Evolutionary conservation across 352 stramenopile species (phyloP), one percentile per base, ranked within the genome.

Genomic region (Pythium apleroticum): DNA sequence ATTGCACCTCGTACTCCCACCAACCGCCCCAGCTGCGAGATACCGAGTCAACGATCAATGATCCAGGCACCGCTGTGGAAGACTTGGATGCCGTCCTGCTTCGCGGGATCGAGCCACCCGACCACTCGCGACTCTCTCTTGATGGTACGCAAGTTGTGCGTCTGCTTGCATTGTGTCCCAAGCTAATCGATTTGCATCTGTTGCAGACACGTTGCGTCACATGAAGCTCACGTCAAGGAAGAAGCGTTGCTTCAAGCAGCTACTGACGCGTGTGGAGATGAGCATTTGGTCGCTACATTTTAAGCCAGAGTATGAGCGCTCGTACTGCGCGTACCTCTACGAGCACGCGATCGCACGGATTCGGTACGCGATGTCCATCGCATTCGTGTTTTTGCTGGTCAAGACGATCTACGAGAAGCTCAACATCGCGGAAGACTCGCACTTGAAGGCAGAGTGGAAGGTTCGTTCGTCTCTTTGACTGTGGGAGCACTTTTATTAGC

Each of bases 221-320:
- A n/a, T 80, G 27, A 80, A 80, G 35, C 55, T 76, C 6, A 72
- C 61, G 24, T 31, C 24, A 10, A 46, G 69, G 20, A 64, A 67
- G 17, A 80, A 80, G 54, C 54, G 56, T n/a, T 72, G 65, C 37
- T 76, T 84, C 57, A 75, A 77, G 41, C 49, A 75, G 35, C 25
- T 84, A n/a, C 64, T 81, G 14, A 50, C 54, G 30, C 76, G 74
- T 10, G 71, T 76, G 1, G 8, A 65, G 1, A 84, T 84, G 73
- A 76, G 72, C 11, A 15, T 77, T 10, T 76, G 69, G 62, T 76
- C 73, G 20, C 71, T 84, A 12, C 65, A 66, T n/a, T 80, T 84
- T 52, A 56, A 63, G 5, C 57, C 57, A 2, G 60, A 69, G 28
- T 83, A 77, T 52, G 73, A 84, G 28, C 22, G 49, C 0, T 53